Percentiles rank a stretch among this genome's conserved stretches.
These are phyloP conservation scores for Pythium rhizo-oryzae DNA, from an alignment of 352 stramenopile species.

Conservation along the genomic window DNA sequence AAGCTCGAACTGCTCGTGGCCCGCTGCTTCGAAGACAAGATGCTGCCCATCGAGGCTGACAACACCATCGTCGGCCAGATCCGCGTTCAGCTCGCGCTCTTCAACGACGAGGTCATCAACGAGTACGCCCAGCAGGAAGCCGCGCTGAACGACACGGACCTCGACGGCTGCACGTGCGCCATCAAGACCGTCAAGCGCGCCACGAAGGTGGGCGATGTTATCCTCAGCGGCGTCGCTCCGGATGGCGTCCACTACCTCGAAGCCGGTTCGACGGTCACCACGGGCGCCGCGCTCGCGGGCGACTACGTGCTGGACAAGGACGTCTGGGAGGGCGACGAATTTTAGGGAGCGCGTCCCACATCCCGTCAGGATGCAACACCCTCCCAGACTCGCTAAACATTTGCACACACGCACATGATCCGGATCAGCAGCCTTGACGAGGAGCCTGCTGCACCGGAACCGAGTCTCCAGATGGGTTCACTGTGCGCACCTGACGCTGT, in stretches of 20 bases:
- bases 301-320: slow-evolving; percentile 84
- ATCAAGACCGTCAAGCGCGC: slow-evolving; percentile 46
- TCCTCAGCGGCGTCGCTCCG: slow-evolving; percentile 74
- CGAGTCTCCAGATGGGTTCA: background rate
- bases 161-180: slow-evolving; percentile 62
- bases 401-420: background rate
- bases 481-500: background rate
- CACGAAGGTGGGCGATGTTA: slow-evolving; percentile 72
- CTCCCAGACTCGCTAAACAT: background rate
- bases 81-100: slow-evolving; percentile 69
- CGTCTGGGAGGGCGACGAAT: slow-evolving; percentile 66
- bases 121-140: slow-evolving; percentile 39
- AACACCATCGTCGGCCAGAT: slow-evolving; percentile 80
- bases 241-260: slow-evolving; percentile 75
- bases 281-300: slow-evolving; percentile 60
- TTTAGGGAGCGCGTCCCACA: slow-evolving; percentile 29
- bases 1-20: slow-evolving; percentile 74
- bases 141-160: slow-evolving; percentile 48
- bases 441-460: background rate
- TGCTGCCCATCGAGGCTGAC: slow-evolving; percentile 67
- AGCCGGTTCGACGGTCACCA: slow-evolving; percentile 63
- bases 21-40: slow-evolving; percentile 73
- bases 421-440: background rate
- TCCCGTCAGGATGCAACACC: background rate
- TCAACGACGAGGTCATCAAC: slow-evolving; percentile 80